Base-by-base conservation (phyloP, 2,329 filamentous ascomycete genomes). In the Fusarium sarcochroum region DNA sequence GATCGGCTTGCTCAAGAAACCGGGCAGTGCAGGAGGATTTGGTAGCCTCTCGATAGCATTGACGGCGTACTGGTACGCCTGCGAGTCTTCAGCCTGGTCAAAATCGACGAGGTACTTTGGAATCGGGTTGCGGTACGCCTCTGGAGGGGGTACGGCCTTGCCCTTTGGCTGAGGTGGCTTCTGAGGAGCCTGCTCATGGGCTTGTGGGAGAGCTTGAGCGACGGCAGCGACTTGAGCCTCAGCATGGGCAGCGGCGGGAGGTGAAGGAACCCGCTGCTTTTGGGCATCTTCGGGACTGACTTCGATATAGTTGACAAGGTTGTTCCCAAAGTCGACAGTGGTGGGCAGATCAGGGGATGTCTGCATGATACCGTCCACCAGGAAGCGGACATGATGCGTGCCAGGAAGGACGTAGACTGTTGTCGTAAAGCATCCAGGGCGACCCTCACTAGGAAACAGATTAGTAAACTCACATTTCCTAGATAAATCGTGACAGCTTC, bases 251-350 rank as follows among this genome's bases (percentile, higher is more conserved):
- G 79, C 72, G 15, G 75, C 72, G 17, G 79, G 75, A 44, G 75
- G 77, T 7, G 76, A 71, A 21, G 77, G 67, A 20, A 72, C 58
- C 23, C 71, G 73, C 30, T 72, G 65, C 47, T 79, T 69, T 21
- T 73, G 68, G 30, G 90, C 80, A 75, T 94, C 91, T 57, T 94
- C 91, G 35, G 93, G 89, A 73, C 87, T 93, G 66, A 98, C 92
- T 82, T 99, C 96, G 76, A 99, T 93, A 78, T 98, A 99, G 81
- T 99, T 99, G 80, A 99, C 95, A 18, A 99, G 85, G 77, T 97
- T 97, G 82, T 98, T 98, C 69, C 94, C 97, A 78, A 97, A 98
- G 79, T 99, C 96, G 60, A 99, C 96, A 3, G 96, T 97, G 0
- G 96, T 98, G 15, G 96, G 95, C 56, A 98, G 85, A 68, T 92